Conservation (phyloP, 2,329 filamentous ascomycete species). For the Calonectria ilicicola region DNA sequence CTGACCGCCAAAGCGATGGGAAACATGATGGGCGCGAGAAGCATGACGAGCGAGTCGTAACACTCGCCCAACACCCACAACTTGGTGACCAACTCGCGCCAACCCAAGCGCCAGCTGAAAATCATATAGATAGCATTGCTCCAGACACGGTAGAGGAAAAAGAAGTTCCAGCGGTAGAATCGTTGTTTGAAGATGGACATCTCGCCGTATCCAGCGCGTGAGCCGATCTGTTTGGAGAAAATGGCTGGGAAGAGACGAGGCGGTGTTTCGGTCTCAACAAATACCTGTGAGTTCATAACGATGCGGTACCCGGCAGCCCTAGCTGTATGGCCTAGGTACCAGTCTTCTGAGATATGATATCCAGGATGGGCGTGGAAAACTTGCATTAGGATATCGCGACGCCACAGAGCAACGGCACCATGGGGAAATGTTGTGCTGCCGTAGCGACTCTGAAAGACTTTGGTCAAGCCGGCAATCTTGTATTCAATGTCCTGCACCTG, state of each 20-base stretch:
- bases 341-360: constrained; percentile 26
- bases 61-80: constrained; percentile 23
- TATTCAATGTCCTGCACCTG: constrained; percentile 29
- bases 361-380: constrained; percentile 23
- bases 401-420: constrained; percentile 24
- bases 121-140: constrained; percentile 22
- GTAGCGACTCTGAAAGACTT: constrained; percentile 2
- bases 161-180: constrained; percentile 28
- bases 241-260: constrained; percentile 8
- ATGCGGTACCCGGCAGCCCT: constrained; percentile 21
- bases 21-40: not conserved
- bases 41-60: not conserved
- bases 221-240: constrained; percentile 14
- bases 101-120: constrained; percentile 20
- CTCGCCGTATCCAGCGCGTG: constrained; percentile 22
- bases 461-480: constrained; percentile 24
- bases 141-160: constrained; percentile 25
- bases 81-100: constrained; percentile 20
- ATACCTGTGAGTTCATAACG: constrained; percentile 26
- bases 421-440: constrained; percentile 26
- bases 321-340: constrained; percentile 25
- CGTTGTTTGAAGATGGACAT: constrained; percentile 28
- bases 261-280: constrained; percentile 28
- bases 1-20: not conserved
- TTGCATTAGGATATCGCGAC: constrained; percentile 19